Evolutionary conservation across 495 filamentous ascomycete species (phyloP).

Genomic region (Recurvomyces mirabilis): DNA sequence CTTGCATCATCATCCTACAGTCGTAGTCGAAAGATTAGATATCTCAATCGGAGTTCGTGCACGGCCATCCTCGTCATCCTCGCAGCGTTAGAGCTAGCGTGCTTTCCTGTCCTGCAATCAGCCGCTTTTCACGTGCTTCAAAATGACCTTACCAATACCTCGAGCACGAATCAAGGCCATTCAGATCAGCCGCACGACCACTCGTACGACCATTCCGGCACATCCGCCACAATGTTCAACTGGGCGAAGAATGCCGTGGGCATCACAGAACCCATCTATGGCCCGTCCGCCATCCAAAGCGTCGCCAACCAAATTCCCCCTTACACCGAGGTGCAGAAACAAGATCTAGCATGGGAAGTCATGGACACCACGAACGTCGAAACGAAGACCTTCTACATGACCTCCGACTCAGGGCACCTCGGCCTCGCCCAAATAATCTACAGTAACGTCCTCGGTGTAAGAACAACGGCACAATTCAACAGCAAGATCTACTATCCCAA

Average conservation of each 20-base stretch:
- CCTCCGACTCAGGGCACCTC: slow-evolving; percentile 62
- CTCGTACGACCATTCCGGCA: too few relatives aligned
- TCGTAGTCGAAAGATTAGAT: too few relatives aligned
- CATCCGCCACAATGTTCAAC: slow-evolving; percentile 40
- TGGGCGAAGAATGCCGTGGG: slow-evolving; percentile 73
- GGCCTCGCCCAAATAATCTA: slow-evolving; percentile 87
- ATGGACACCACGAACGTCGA: slow-evolving; percentile 82
- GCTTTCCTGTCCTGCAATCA: too few relatives aligned
- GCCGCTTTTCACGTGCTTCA: too few relatives aligned
- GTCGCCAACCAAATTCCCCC: slow-evolving; percentile 73
- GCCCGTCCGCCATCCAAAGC: slow-evolving; percentile 73
- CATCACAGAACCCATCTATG: slow-evolving; percentile 93
- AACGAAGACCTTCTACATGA: slow-evolving; percentile 92
- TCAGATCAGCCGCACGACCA: too few relatives aligned
- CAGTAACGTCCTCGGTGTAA: slow-evolving; percentile 91
- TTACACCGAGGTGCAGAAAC: slow-evolving; percentile 65
- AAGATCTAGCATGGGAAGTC: slow-evolving; percentile 70
- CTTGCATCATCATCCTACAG: too few relatives aligned
- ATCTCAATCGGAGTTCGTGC: too few relatives aligned
- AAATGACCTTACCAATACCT: too few relatives aligned
- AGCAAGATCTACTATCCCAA: slow-evolving; percentile 72
- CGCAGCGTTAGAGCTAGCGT: too few relatives aligned
- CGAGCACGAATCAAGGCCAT: too few relatives aligned
- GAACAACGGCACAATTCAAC: slow-evolving; percentile 83
- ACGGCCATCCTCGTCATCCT: too few relatives aligned